These are phyloP conservation scores for Candida silvicultrix DNA, from an alignment of 805 yeast genomes.

Conservation along the genomic window DNA sequence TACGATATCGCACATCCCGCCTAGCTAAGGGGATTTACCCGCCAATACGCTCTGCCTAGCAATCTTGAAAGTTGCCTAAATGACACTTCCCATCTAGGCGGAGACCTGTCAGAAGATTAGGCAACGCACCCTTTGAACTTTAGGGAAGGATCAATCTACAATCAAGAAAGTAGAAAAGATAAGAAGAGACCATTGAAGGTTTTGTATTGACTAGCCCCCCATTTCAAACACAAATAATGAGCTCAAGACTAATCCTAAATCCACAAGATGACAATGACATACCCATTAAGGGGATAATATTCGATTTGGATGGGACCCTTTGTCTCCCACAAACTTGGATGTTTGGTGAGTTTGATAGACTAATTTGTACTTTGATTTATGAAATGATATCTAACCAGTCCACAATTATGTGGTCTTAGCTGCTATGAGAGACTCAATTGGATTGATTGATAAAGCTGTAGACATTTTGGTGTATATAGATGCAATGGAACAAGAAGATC, in stretches of 20 bases:
- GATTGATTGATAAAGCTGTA: constrained; percentile 33
- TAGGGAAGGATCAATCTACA: too few species aligned
- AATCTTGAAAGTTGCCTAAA: too few species aligned
- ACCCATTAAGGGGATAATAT: constrained; percentile 46
- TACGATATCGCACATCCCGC: too few species aligned
- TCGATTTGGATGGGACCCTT: constrained; percentile 79
- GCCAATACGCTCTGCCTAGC: too few species aligned
- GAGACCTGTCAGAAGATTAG: too few species aligned
- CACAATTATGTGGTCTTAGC: constrained; percentile 19
- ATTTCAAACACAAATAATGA: constrained; percentile 2
- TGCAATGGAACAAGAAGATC: constrained; percentile 32
- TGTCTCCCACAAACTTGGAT: constrained; percentile 59
- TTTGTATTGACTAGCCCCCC: too few species aligned
- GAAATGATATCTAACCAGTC: not conserved
- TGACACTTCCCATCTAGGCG: too few species aligned
- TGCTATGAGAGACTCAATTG: constrained; percentile 56
- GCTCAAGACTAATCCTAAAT: constrained; percentile 17
- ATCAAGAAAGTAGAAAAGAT: too few species aligned
- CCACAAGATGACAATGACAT: constrained; percentile 20
- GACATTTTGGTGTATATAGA: constrained; percentile 52
- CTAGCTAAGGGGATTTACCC: too few species aligned
- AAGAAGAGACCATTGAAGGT: too few species aligned
- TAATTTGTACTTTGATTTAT: not conserved
- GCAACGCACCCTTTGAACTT: too few species aligned
- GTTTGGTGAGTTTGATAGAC: constrained; percentile 29